Evolutionary conservation across 139 green algal species (phyloP), one percentile per base, ranked within the genome.

Genomic region (Tetratostichococcus sp.): DNA sequence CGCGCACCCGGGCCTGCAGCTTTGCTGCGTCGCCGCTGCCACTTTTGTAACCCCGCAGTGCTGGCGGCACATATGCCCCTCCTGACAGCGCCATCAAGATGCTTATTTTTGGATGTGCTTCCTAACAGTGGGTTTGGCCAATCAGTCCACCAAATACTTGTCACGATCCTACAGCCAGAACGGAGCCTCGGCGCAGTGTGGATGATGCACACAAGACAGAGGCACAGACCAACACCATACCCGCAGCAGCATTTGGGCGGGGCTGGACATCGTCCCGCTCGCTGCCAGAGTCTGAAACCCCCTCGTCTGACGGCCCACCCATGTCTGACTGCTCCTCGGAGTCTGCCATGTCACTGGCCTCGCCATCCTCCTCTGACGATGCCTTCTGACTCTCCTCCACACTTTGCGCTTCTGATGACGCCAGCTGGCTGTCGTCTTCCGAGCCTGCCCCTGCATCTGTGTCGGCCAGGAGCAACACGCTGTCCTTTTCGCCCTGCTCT

Each of bases 1-100:
- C 91, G 25, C 84, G 87, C 57, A 94, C 78, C 4, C 83, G 80
- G 16, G 84, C 76, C 70, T 83, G 75, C 70, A 93, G 57, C 23
- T 70, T 43, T 16, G 73, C 77, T 1, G 43, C 68, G n/a, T 33
- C 57, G n/a, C 33, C 73, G 0, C 43, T 82, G 25, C 32, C 73
- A 17, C n/a, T 70, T 34, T 75, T 39, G 2, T 71, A 65, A 2
- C 77, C 82, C 1, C 89, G 84, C 23, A 84, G 65, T 1, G 87
- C 88, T 0, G 89, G 89, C 2, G 90, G 89, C 30, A 93, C 71
- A 30, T 93, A 94, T 71, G 73, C 75, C 1, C 30, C 34, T 25
- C 43, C 75, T 35, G 74, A 65, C 39, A 50, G 39, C 39, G n/a
- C n/a, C n/a, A n/a, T n/a, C n/a, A n/a, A n/a, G n/a, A 11, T n/a